Evolutionary conservation across 2,329 filamentous ascomycete genomes (phyloP).

Genomic region (Cladosporium sp.): DNA sequence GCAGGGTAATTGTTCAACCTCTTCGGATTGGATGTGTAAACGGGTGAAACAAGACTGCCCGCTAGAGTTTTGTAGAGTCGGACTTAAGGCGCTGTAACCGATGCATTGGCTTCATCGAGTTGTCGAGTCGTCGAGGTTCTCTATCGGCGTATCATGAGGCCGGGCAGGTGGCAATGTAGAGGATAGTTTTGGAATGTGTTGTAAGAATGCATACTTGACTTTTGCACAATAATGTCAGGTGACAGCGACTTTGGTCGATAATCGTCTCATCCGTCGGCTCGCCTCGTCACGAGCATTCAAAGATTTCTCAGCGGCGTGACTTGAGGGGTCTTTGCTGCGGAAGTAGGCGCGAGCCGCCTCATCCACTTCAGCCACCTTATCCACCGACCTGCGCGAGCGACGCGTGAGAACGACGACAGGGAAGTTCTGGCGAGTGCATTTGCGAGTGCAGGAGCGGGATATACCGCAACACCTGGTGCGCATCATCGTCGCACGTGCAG

Average conservation of each 20-base stretch:
- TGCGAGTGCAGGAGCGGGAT: constrained; percentile 7
- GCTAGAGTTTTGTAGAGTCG: not conserved
- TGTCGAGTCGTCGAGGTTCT: not conserved
- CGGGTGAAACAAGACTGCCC: constrained; percentile 12
- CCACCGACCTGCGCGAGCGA: constrained; percentile 6
- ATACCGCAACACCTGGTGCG: constrained; percentile 8
- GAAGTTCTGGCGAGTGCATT: constrained; percentile 4
- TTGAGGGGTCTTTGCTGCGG: not conserved
- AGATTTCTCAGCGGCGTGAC: constrained; percentile 8
- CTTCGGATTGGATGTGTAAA: constrained; percentile 1
- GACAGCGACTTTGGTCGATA: not conserved
- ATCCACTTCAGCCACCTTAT: constrained; percentile 6
- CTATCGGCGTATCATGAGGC: not conserved
- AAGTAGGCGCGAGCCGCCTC: constrained; percentile 6
- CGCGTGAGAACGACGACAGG: constrained; percentile 17
- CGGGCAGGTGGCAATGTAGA: not conserved
- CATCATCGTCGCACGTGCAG: constrained; percentile 8
- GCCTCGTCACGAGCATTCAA: not conserved
- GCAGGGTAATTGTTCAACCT: not conserved
- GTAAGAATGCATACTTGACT: not conserved
- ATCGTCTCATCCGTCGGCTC: not conserved
- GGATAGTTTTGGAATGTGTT: not conserved
- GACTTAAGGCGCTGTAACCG: constrained; percentile 7
- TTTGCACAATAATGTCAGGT: not conserved
- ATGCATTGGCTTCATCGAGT: not conserved